Base-by-base conservation (phyloP, 2,329 filamentous ascomycete species). In the Blumeria hordei region DNA sequence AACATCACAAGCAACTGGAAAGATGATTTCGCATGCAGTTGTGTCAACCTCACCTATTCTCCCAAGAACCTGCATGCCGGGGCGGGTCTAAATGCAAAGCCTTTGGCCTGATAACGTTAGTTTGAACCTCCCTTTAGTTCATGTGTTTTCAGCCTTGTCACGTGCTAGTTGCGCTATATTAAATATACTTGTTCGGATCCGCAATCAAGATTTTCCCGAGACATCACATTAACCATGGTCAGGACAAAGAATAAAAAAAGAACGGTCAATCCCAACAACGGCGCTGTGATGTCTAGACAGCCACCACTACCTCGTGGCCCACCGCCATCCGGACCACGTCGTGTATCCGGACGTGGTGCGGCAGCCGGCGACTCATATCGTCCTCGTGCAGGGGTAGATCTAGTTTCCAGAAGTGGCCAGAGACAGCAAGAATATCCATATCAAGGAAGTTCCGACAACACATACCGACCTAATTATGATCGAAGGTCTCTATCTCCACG, bases 291-390 rank as follows among this genome's bases (percentile, higher is more conserved):
- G 64, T 62, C 61, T 54, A 56, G 60, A 55, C 61, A 60, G 57
- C 63, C 62, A 8, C 63, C 63, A 18, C 61, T 60, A 33, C 62
- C 62, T 5, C 58, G 56, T 18, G 63, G 63, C 18, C 45, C 59
- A n/a, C 61, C 63, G 35, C 59, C 62, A 32, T 49, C 55, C 16
- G 55, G 50, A 45, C 53, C 55, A 11, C 41, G 41, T 45, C 41
- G 41, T 45, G 9, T 18, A 12, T 16, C 41, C 21, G 41, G 41
- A 18, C 41, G 41, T 18, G 39, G 12, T 21, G 14, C 34, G 14
- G 11, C 50, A 36, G 34, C 34, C 34, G 56, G 56, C 44, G 61
- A 62, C 45, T 60, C 61, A n/a, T 39, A 35, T 14, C 53, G 47
- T 11, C 55, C 58, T 10, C 54, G 47, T 32, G 12, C 53, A n/a